phyloP scores from a whole-genome alignment of 495 filamentous ascomycete genomes.

The Peziza echinospora region DNA sequence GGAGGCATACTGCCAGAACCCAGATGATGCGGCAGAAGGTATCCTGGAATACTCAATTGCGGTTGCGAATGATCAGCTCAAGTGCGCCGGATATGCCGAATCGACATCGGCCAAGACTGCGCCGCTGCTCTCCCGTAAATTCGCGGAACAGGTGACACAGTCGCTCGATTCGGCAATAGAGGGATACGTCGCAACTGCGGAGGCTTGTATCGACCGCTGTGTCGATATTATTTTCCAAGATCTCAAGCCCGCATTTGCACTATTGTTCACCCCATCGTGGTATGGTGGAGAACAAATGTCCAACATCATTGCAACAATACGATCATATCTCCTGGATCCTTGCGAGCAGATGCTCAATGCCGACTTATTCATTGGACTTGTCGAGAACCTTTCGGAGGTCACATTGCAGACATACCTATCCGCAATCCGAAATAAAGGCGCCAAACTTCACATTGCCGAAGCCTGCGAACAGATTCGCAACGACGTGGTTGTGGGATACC shows the following conservation, averaged over 20 bases:
- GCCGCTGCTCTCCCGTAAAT: constrained; percentile 55
- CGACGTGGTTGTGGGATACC: constrained; percentile 15
- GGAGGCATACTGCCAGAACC: constrained; percentile 36
- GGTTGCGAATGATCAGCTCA: constrained; percentile 97
- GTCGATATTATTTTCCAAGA: constrained; percentile 69
- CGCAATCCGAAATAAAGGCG: constrained; percentile 67
- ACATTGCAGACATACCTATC: constrained; percentile 72
- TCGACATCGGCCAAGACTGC: constrained; percentile 67
- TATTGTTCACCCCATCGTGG: constrained; percentile 83
- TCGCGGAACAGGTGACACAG: constrained; percentile 42
- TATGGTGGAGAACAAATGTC: constrained; percentile 63
- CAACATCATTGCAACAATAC: constrained; percentile 75
- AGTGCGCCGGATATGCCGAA: constrained; percentile 31
- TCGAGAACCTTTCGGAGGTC: constrained; percentile 80
- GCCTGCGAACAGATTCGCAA: constrained; percentile 16
- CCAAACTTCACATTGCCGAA: constrained; percentile 45
- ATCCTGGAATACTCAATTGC: constrained; percentile 71
- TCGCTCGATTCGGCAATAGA: constrained; percentile 51
- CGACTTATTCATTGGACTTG: constrained; percentile 37
- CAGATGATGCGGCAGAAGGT: constrained; percentile 19
- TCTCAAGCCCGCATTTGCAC: constrained; percentile 54
- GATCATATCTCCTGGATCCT: constrained; percentile 68
- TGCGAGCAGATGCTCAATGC: constrained; percentile 48
- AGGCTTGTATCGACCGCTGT: constrained; percentile 71
- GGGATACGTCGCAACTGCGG: constrained; percentile 82